Evolutionary conservation across 495 filamentous ascomycete species (phyloP), one percentile per base, ranked within the genome.

Genomic region (Annulohypoxylon nitens): DNA sequence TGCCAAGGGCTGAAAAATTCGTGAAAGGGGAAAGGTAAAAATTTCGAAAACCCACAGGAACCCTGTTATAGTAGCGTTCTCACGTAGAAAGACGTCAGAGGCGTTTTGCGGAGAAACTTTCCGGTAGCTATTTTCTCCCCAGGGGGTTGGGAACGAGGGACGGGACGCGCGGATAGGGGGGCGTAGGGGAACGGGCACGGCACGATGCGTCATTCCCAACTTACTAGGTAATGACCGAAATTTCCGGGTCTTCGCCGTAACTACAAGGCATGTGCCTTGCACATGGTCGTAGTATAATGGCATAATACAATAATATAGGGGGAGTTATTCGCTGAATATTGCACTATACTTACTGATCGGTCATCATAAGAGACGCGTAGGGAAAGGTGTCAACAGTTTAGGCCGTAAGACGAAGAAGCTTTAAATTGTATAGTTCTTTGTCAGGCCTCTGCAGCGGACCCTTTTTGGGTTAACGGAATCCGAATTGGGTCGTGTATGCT

Each of bases 401-500:
- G 72, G 63, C 72, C 63, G 59, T 18, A 71, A 71, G 59, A 61
- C 41, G 41, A 63, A 4, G 57, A 62, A 59, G 45, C 20, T 34
- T 62, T 41, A 61, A 65, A 65, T 67, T 54, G 67, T 70, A 70
- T 71, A 64, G 64, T 67, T 64, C 67, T 68, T 68, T 70, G 72
- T 75, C 72, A 75, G 64, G 72, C 62, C 59, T 67, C 72, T 75
- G 72, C 72, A 75, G 45, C 57, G 59, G 34, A 23, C 72, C 59
- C 72, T 68, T 75, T 75, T 75, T 37, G 72, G 72, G 53, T 50
- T 59, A 64, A 60, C 53, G 23, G 59, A 64, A 64, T 68, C 72
- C 72, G 37, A 75, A 75, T 75, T 37, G 67, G 72, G 63, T 57
- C n/a, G 59, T n/a, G 30, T 55, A 53, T 75, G 72, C 72, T 75